Evolutionary conservation across 441 rosid species (phyloP), one percentile per base, ranked within the genome.

Genomic region (Sinapis alba): DNA sequence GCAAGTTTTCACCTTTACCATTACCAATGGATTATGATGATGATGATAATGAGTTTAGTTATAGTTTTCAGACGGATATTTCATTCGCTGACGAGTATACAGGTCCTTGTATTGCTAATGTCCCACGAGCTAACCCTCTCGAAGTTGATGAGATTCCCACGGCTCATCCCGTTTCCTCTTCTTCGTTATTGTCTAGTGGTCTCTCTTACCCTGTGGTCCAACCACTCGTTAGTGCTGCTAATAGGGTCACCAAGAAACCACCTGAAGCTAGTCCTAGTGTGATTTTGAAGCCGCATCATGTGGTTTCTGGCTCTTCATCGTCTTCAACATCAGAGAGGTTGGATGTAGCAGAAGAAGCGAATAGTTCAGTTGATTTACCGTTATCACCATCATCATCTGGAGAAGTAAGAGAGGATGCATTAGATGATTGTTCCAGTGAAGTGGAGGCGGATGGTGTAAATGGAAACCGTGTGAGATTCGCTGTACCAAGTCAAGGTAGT

Each of bases 401-500:
- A 9, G 32, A n/a, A 62, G 71, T 67, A 28, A 43, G n/a, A 66
- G 74, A 51, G 28, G 71, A 50, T 50, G 2, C 51, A 6, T 5
- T 45, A 5, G 51, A 45, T 45, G 51, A 62, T 24, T n/a, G 28
- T 57, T 13, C 50, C 13, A 10, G 13, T 34, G 41, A 10, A 34
- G 41, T 34, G 41, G 32, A 34, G 3, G 41, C 2, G 11, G 41
- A 8, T 30, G 64, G 32, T 47, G 80, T 66, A 9, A 73, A 58
- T 69, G 81, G 20, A 58, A 65, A 71, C 73, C 83, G 74, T 62
- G 98, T 90, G 71, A 90, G 85, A 74, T 95, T 95, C 80, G 76
- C 32, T 66, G 91, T 79, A 34, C 91, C 90, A 2, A 85, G 82
- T 62, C 66, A 84, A 13, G 76, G 45, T 27, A 86, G 79, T 43